A percentile compares a stretch with the other conserved stretches of the same genome.
Conservation (phyloP, 1,139 yeast genomes). For the Hansenula sp. region DNA sequence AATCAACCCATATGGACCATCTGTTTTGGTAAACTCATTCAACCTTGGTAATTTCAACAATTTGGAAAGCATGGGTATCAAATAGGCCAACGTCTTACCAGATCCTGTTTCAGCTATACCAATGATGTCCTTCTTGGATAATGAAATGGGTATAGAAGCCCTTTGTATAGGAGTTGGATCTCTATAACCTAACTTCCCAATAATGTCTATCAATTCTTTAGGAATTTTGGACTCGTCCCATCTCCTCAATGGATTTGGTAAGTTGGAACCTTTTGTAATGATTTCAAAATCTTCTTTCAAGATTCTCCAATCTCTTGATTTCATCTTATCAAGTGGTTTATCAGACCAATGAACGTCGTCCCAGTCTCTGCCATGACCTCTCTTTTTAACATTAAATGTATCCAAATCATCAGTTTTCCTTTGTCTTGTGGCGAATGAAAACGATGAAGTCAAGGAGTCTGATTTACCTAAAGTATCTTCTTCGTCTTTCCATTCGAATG, state of each 20-base stretch:
- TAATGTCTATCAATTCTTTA: slow-evolving; percentile 33
- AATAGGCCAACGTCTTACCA: slow-evolving; percentile 86
- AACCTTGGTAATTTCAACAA: slow-evolving; percentile 44
- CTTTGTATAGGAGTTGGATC: slow-evolving; percentile 90
- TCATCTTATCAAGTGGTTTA: slow-evolving; percentile 65
- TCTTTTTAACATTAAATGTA: slow-evolving; percentile 6
- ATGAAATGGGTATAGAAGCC: slow-evolving; percentile 77
- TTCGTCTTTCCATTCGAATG: slow-evolving; percentile 64
- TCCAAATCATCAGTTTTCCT: slow-evolving; percentile 13
- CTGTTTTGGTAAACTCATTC: slow-evolving; percentile 33
- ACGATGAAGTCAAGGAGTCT: slow-evolving; percentile 38
- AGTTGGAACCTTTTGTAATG: slow-evolving; percentile 46
- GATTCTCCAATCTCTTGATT: slow-evolving; percentile 84
- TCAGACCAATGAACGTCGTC: slow-evolving; percentile 63
- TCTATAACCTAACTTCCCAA: slow-evolving; percentile 40
- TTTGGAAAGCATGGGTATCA: slow-evolving; percentile 68
- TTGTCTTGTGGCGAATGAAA: background rate
- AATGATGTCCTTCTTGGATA: slow-evolving; percentile 59
- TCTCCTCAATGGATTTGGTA: slow-evolving; percentile 58
- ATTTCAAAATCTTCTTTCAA: slow-evolving; percentile 77
- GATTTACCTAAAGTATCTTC: slow-evolving; percentile 59
- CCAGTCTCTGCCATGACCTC: slow-evolving; percentile 7
- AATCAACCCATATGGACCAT: slow-evolving; percentile 67
- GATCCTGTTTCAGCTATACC: slow-evolving; percentile 98
- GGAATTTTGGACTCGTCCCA: slow-evolving; percentile 70